phyloP scores from a whole-genome alignment of 2,329 filamentous ascomycete species.

The Periglandula ipomoeae region DNA sequence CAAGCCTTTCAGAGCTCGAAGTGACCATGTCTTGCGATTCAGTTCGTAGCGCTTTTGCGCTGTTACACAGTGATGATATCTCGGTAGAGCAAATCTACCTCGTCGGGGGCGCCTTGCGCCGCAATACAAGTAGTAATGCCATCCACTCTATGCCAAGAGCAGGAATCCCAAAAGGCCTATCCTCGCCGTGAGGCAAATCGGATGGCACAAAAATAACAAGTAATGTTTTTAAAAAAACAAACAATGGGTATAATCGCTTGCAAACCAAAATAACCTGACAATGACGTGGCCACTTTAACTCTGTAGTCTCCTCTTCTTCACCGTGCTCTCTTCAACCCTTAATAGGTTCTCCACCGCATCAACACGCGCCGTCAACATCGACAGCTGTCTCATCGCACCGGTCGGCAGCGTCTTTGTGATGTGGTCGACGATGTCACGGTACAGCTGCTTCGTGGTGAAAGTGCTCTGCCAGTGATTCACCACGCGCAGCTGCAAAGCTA shows the following conservation, averaged over 20 bases:
- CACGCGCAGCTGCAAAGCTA: conserved; percentile 27
- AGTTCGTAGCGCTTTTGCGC: too few species aligned
- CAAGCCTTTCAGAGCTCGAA: too few species aligned
- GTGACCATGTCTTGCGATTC: too few species aligned
- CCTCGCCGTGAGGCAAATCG: not conserved
- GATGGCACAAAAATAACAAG: not conserved
- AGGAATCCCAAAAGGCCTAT: not conserved
- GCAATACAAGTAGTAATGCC: too few species aligned
- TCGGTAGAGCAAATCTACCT: too few species aligned
- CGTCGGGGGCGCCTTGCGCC: not conserved
- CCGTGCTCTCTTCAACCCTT: not conserved
- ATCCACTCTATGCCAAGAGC: not conserved
- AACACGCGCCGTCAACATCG: conserved; percentile 12
- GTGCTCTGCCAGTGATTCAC: conserved; percentile 41
- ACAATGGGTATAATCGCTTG: not conserved
- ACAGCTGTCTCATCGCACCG: conserved; percentile 12
- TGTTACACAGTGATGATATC: too few species aligned
- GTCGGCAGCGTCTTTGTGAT: conserved; percentile 21
- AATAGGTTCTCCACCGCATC: conserved; percentile 13
- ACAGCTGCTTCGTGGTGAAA: conserved; percentile 34
- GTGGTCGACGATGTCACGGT: conserved; percentile 29
- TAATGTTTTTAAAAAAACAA: too few species aligned
- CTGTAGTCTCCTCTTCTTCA: not conserved
- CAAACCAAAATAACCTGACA: not conserved
- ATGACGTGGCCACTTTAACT: not conserved